Evolutionary conservation across 192 early-diverging fungal genomes (phyloP), one percentile per base, ranked within the genome.

Genomic region (Coemansia sp.): DNA sequence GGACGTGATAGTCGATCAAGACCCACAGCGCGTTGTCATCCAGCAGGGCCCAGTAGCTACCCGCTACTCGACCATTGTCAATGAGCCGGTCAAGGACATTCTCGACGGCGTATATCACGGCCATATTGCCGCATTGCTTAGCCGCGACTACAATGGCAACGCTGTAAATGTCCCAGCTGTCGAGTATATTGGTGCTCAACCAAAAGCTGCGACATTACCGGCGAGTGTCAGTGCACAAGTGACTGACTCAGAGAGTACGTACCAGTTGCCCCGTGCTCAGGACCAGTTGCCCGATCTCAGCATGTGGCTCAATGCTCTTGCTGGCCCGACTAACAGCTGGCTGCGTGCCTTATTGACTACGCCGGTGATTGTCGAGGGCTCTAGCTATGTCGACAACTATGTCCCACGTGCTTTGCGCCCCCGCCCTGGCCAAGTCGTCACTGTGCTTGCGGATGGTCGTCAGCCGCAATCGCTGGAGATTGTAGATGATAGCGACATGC

Each of bases 11-110:
- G 87, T 90, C 31, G 94, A 87, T 58, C 90, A 93, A 68, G 95
- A 98, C 87, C 88, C 92, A 9, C 87, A 90, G 68, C 89, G 95
- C 63, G 90, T 89, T 15, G 87, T 88, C 66, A 93, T 97, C 79
- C 87, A 97, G 57, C 96, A 98, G 55, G 95, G 96, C 49, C 94
- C 93, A 22, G 87, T 92, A 11, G 92, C 96, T 34, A 94, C 85
- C 22, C 86, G 84, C 34, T 92, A 93, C 71, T 87, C 90, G 29
- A 92, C 86, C 55, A 85, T 79, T 22, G 89, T 88, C 13, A 87
- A 95, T 73, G 90, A 95, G 73, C 95, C 95, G 6, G 93, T 95
- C 55, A 92, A 89, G 67, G 93, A 93, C 18, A 95, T 97, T 72
- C 83, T 98, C 33, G 93, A 91, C 63, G 86, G 89, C 46, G 92